Evolutionary conservation across 257 asterid genomes (phyloP), one percentile per base, ranked within the genome.

Genomic region (Forsythia viridissima): DNA sequence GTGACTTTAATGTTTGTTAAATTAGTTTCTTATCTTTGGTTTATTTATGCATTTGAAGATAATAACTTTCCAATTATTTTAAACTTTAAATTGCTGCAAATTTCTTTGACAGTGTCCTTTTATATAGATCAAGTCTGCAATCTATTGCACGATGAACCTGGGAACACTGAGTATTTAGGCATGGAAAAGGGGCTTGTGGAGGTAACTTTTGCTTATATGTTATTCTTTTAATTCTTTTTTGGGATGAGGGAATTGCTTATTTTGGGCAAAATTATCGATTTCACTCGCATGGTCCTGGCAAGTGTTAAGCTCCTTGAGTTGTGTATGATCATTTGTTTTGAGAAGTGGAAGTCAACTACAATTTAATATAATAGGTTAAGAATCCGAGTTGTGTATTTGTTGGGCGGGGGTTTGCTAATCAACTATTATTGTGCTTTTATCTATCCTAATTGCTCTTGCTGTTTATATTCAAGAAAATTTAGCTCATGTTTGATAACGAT

Each of bases 131-230:
- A 96, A 98, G 95, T 96, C 74, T 93, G 86, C 76, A 71, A 82
- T 24, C 83, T 96, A 61, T 82, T 96, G 88, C 82, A 79, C 16
- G 96, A 91, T 83, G 97, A 93, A 51, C 94, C 92, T 42, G 85
- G 84, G 82, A 96, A 96, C 87, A 74, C 99, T 12, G 98, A 96
- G 59, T 93, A 82, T 80, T 68, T 89, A 86, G 99, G 93, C 87
- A 92, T 96, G 98, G 97, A 93, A 87, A 96, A 90, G 89, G 99
- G 92, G 89, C 99, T 96, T 59, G 86, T 43, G 37, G 99, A 96
- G 99, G 97, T 94, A 88, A 87, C 55, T n/a, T 77, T 75, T 43
- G 37, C 7, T 70, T 70, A 18, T 38, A 21, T 38, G 13, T 52
- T 73, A 36, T 39, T 76, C 8, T 46, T n/a, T 11, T 65, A 40